phyloP scores from a whole-genome alignment of 2,329 filamentous ascomycete genomes.

The Neophaeococcomyces aloes region DNA sequence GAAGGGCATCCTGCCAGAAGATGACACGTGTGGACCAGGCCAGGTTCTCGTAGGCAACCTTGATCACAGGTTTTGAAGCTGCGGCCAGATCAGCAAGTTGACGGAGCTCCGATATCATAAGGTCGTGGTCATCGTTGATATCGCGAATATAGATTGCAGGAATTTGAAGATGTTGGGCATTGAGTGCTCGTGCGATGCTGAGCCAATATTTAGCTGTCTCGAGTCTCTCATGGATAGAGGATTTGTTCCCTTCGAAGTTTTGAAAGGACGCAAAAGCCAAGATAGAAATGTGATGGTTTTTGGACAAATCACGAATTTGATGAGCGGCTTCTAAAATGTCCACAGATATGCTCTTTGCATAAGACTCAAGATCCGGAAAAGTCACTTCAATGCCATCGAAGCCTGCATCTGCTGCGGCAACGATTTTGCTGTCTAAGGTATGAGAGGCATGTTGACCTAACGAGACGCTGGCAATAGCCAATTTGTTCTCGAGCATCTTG shows the following conservation, averaged over 20 bases:
- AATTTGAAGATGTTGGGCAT: conserved; percentile 26
- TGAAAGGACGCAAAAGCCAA: conserved; percentile 29
- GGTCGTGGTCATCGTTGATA: conserved; percentile 21
- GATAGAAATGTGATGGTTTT: conserved; percentile 25
- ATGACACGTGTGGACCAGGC: conserved; percentile 27
- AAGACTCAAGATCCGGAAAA: conserved; percentile 59
- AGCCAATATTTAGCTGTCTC: conserved; percentile 26
- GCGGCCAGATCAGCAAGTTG: conserved; percentile 24
- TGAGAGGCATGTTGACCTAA: conserved; percentile 60
- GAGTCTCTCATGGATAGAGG: conserved; percentile 23
- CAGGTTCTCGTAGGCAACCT: conserved; percentile 27
- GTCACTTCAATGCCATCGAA: conserved; percentile 65
- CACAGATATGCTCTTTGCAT: conserved; percentile 38
- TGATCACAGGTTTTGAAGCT: neutral
- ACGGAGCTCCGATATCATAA: conserved; percentile 25
- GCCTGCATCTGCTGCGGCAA: conserved; percentile 53
- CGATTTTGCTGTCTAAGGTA: conserved; percentile 54
- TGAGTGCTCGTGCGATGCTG: conserved; percentile 18
- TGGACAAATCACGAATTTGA: conserved; percentile 43
- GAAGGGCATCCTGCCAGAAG: conserved; percentile 27
- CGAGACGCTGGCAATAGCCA: conserved; percentile 52
- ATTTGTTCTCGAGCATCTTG: no score
- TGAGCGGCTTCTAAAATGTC: conserved; percentile 49
- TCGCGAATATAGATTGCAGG: conserved; percentile 24
- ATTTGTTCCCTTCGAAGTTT: conserved; percentile 28